phyloP scores from a whole-genome alignment of 495 filamentous ascomycete species.

The Hypoxylon cercidicola region DNA sequence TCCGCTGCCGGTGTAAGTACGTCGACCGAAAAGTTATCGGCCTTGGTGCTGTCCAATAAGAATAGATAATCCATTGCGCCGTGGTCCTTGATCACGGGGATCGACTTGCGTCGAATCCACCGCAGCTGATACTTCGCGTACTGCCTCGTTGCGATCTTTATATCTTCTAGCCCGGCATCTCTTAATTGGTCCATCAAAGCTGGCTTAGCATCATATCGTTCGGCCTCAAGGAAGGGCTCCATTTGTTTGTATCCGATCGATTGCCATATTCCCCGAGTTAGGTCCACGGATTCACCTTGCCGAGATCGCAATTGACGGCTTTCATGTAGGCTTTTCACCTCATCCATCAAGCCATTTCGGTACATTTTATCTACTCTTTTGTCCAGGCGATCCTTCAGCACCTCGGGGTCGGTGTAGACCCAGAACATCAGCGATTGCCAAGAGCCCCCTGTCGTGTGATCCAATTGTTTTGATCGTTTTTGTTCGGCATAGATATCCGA shows the following conservation, averaged over 20 bases:
- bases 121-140: slow-evolving; percentile 85
- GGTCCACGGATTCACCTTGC: slow-evolving; percentile 68
- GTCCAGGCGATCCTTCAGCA: slow-evolving; percentile 75
- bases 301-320: slow-evolving; percentile 59
- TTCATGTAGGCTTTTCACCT: slow-evolving; percentile 71
- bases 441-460: slow-evolving; percentile 42
- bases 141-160: slow-evolving; percentile 82
- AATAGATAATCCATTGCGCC: slow-evolving; percentile 67
- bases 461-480: slow-evolving; percentile 42
- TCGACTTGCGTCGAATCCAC: slow-evolving; percentile 87
- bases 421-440: slow-evolving; percentile 84
- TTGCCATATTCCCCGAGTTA: slow-evolving; percentile 87
- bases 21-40: slow-evolving; percentile 61
- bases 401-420: slow-evolving; percentile 77
- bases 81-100: slow-evolving; percentile 68
- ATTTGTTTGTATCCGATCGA: slow-evolving; percentile 97
- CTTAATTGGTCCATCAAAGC: slow-evolving; percentile 52
- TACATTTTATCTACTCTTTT: slow-evolving; percentile 86
- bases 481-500: slow-evolving; percentile 92
- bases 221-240: slow-evolving; percentile 70
- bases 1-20: slow-evolving; percentile 73
- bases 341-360: slow-evolving; percentile 70
- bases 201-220: slow-evolving; percentile 48
- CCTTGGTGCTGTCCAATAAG: slow-evolving; percentile 77
- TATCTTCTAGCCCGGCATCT: slow-evolving; percentile 57